phyloP scores from a whole-genome alignment of 225 moss, liverwort and hornwort species.

The Straminergon stramineum region DNA sequence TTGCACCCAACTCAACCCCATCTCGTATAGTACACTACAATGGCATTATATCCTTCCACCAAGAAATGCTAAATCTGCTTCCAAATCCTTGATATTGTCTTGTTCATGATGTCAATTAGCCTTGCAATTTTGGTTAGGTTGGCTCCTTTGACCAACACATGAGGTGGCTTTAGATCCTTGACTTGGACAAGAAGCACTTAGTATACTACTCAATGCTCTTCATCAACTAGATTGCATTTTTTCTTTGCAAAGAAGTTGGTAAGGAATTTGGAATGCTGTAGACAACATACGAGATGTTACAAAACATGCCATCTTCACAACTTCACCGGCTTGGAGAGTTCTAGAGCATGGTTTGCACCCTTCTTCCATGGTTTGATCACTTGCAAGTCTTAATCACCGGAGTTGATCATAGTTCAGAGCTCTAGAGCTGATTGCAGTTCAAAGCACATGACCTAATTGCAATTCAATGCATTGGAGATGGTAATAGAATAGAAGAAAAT shows the following conservation, averaged over 20 bases:
- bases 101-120: accelerated
- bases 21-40: not conserved
- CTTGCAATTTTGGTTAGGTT: too few relatives aligned
- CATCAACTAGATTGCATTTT: accelerated
- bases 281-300: not conserved
- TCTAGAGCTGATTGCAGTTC: too few relatives aligned
- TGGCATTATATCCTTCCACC: accelerated
- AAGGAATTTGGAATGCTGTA: not conserved
- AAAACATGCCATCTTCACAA: not conserved
- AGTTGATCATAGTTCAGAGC: too few relatives aligned
- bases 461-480: not conserved
- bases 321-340: not conserved
- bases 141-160: not conserved
- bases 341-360: accelerated
- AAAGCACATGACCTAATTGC: not conserved
- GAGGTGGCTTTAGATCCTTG: not conserved
- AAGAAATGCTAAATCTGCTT: accelerated
- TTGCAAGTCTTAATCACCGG: not conserved
- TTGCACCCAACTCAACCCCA: accelerated
- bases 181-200: accelerated
- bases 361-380: not conserved
- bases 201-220: accelerated
- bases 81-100: not conserved
- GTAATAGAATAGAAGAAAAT: not conserved
- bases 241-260: accelerated